phyloP scores from a whole-genome alignment of 2,329 filamentous ascomycete genomes.

The Trichoderma asperellum region DNA sequence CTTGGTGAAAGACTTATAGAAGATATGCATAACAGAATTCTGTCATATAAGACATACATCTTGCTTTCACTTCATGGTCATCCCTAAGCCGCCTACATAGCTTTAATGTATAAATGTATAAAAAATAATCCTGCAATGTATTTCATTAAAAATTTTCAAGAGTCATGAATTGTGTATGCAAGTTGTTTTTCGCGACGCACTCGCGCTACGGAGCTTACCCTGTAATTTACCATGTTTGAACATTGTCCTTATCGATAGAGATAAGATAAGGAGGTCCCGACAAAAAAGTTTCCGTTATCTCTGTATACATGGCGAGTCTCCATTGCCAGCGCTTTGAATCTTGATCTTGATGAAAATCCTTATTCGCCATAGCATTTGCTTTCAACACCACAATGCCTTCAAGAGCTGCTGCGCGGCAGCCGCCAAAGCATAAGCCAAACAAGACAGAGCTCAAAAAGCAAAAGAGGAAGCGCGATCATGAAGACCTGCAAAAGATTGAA shows the following conservation, averaged over 20 bases:
- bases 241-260: neutral
- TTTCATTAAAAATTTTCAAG: too few relatives aligned
- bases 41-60: too few relatives aligned
- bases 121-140: too few relatives aligned
- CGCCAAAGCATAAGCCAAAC: constrained; percentile 37
- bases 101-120: too few relatives aligned
- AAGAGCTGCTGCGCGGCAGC: constrained; percentile 34
- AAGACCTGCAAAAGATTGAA: constrained; percentile 43
- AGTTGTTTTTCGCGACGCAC: too few relatives aligned
- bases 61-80: too few relatives aligned
- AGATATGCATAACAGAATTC: too few relatives aligned
- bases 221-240: neutral
- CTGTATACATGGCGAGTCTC: neutral
- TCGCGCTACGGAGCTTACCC: too few relatives aligned
- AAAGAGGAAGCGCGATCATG: constrained; percentile 46
- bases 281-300: constrained; percentile 26
- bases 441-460: constrained; percentile 43
- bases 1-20: too few relatives aligned
- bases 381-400: constrained; percentile 21
- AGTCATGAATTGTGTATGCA: too few relatives aligned
- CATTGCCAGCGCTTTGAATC: neutral
- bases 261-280: constrained; percentile 4
- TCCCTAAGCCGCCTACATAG: too few relatives aligned
- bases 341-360: neutral
- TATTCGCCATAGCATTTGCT: neutral